Conservation (phyloP, 2,329 filamentous ascomycete species). For the Xylaria sp. region DNA sequence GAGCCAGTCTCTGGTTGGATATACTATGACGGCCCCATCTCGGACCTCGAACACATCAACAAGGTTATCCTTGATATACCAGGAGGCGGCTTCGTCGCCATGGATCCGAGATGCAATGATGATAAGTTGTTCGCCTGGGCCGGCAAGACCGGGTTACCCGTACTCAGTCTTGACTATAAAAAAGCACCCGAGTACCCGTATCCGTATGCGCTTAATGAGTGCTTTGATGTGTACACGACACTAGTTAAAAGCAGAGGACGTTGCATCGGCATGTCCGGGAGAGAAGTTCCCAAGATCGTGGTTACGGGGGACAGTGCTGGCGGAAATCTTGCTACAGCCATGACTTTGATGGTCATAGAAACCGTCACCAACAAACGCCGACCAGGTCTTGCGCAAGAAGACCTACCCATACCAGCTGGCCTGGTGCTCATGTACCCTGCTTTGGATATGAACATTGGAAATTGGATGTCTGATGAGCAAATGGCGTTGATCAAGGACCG, state of each 20-base stretch:
- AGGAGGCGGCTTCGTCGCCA: constrained; percentile 93
- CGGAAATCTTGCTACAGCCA: constrained; percentile 79
- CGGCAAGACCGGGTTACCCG: constrained; percentile 82
- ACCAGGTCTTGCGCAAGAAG: constrained; percentile 59
- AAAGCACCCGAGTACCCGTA: constrained; percentile 87
- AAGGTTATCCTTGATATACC: constrained; percentile 88
- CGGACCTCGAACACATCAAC: constrained; percentile 75
- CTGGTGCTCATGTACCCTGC: constrained; percentile 87
- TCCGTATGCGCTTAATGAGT: constrained; percentile 85
- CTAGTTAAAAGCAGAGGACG: constrained; percentile 74
- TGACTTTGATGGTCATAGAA: constrained; percentile 89
- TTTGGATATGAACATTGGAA: constrained; percentile 95
- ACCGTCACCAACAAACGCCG: constrained; percentile 63
- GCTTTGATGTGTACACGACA: constrained; percentile 82
- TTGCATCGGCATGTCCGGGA: constrained; percentile 76
- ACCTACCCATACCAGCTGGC: constrained; percentile 77
- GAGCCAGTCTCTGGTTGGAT: constrained; percentile 87
- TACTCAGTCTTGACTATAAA: constrained; percentile 89
- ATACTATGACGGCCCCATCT: constrained; percentile 89
- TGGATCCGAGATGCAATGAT: constrained; percentile 93
- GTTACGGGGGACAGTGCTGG: constrained; percentile 83
- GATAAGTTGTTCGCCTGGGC: constrained; percentile 95
- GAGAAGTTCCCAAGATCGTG: constrained; percentile 69
- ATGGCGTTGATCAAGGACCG: constrained; percentile 92
- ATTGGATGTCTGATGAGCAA: constrained; percentile 99